Percentiles rank a stretch among this genome's conserved stretches.
Evolutionary conservation across 805 yeast genomes (phyloP).

Genomic region (Metschnikowia matae): DNA sequence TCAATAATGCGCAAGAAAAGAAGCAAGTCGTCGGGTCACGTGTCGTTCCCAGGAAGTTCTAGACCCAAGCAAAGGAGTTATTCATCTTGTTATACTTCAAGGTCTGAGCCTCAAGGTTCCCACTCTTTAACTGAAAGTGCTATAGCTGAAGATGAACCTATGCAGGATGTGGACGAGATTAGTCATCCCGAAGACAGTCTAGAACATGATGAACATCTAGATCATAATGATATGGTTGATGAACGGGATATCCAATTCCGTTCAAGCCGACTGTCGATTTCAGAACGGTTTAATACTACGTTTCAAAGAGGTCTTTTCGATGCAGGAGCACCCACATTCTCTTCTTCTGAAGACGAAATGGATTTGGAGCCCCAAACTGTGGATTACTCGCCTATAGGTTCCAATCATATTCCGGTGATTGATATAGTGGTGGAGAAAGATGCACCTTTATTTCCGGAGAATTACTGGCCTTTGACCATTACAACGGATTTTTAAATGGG

Average conservation of each 20-base stretch:
- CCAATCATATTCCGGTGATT: slow-evolving; percentile 37
- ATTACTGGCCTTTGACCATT: neutral
- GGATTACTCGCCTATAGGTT: slow-evolving; percentile 2
- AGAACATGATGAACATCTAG: too few relatives aligned
- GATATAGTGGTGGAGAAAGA: slow-evolving; percentile 37
- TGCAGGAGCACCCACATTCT: neutral
- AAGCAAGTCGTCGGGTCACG: slow-evolving; percentile 12
- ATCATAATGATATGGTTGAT: neutral
- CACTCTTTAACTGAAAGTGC: slow-evolving; percentile 1
- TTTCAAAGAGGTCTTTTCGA: neutral
- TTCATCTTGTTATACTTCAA: slow-evolving; percentile 27
- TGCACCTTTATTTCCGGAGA: slow-evolving; percentile 19
- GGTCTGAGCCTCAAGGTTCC: slow-evolving; percentile 5
- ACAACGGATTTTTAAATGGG: neutral
- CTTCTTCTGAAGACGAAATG: slow-evolving; percentile 9
- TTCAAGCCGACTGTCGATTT: neutral
- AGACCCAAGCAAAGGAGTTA: slow-evolving; percentile 23
- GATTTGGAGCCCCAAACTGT: slow-evolving; percentile 2
- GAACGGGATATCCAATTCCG: neutral
- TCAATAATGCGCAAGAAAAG: slow-evolving; percentile 10
- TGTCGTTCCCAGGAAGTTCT: neutral
- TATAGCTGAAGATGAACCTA: slow-evolving; percentile 7
- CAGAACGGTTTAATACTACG: neutral
- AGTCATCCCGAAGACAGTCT: too few relatives aligned
- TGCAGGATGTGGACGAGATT: slow-evolving; percentile 1